Base-by-base conservation (phyloP, 179 eudicot species). In the Silene vulgaris region DNA sequence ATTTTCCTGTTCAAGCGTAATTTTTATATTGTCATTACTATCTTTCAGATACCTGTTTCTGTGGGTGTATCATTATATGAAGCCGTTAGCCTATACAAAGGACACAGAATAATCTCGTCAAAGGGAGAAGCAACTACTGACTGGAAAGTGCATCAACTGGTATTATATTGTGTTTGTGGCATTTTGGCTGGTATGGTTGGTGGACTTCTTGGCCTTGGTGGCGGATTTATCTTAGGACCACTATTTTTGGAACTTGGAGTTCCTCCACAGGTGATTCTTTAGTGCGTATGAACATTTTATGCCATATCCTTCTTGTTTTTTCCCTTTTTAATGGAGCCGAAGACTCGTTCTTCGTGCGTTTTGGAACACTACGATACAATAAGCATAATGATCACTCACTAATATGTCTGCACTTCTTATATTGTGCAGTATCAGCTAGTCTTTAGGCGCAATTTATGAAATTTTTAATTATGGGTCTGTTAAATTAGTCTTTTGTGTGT, bases 11-110 rank as follows among this genome's bases (percentile, higher is more conserved):
- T 74, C 56, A 14, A 40, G 23, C 54, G 32, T 4, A 52, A 62
- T 62, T 19, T 17, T 40, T 65, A 2, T 1, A 66, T 62, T 20
- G 16, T 19, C 60, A 3, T 7, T 40, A 30, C 63, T 76, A 80
- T 62, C 48, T 60, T 79, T 68, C 76, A 91, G 97, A 60, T 91
- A 72, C 97, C 97, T 37, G 87, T 91, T 40, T 76, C 96, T 56
- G 75, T 91, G 16, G 89, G 90, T 20, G 91, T 91, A 73, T 83
- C 89, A 1, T 16, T 52, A 16, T 52, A 52, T 52, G 59, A 52
- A 52, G 59, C 59, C 5, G 17, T 52, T 14, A 52, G 59, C 14
- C 59, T 52, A 12, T 52, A 52, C 59, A 52, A 52, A 16, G 59
- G 59, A 52, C 59, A 11, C 2, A 52, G 59, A 52, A 52, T 52